Evolutionary conservation across 2,329 filamentous ascomycete genomes (phyloP), one percentile per base, ranked within the genome.

Genomic region (Colletotrichum coccodes): DNA sequence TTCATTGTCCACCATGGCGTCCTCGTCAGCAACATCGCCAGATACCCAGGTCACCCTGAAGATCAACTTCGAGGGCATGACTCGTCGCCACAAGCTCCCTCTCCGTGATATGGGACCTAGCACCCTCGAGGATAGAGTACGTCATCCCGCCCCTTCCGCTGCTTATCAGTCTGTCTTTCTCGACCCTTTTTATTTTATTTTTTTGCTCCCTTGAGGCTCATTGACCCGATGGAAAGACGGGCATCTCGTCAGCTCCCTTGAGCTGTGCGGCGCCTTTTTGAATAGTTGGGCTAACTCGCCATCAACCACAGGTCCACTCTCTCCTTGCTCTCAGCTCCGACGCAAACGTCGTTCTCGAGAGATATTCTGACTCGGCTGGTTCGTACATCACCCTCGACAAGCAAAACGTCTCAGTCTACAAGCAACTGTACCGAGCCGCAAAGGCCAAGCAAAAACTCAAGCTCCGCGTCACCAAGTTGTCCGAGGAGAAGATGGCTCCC

Each of bases 371-470:
- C 82, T 98, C 94, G 72, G 93, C 94, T 72, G 92, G 87, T 52
- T 85, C 90, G 72, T 98, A 92, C 81, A 89, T 98, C 72, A 86
- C 88, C 50, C 91, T 99, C 69, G 92, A 97, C 79, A 85, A 90
- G 71, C 85, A 86, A 78, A 97, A 97, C 77, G 82, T 88, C 9
- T 86, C 93, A 52, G 93, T 97, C 76, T 99, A 97, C 87, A 98
- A 98, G 86, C 96, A 98, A 79, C 91, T 99, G 47, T 95, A 96
- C 79, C 92, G 96, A 76, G 96, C 96, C 73, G 96, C 96, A 72
- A 99, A 98, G 85, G 96, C 96, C 42, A 99, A 99, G 87, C 90
- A 95, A 73, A 99, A 98, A 90, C 91, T 99, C 74, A 95, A 96
- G 81, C 89, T 99, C 68, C 93, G 90, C 73, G 91, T 93, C 42